Evolutionary conservation across 306 rosid genomes (phyloP), one percentile per base, ranked within the genome.

Genomic region (Chamaecrista fasciculata): DNA sequence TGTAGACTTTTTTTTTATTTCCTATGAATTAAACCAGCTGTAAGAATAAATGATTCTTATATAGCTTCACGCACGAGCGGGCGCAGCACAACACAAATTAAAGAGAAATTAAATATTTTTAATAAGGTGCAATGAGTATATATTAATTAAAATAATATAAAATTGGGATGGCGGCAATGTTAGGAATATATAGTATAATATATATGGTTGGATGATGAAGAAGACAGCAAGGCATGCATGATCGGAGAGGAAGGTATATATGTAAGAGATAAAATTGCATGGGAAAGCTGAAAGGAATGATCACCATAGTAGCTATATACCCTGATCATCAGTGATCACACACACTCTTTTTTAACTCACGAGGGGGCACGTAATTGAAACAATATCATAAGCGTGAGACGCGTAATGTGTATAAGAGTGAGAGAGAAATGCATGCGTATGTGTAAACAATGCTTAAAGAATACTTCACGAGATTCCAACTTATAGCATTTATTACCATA

Each of bases 401-500:
- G 86, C 86, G 96, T 92, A 88, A 84, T 79, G 88, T 66, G 78
- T 71, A 73, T 63, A 31, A 74, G 51, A 8, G 58, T 53, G 39
- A 70, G 58, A 49, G 76, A 68, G 59, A 70, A 75, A 68, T 69
- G 55, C 61, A 46, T 11, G 51, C 31, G 6, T 25, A 16, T 70
- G 19, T 29, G 19, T 50, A 50, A 67, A 69, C 67, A 29, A 3
- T 23, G 18, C 67, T 72, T 69, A 64, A 69, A 82, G 70, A 73
- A 63, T 79, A 81, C 93, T 82, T 93, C 98, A 93, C 98, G 96
- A 60, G 98, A 93, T 73, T 78, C 77, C 76, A 85, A 78, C 94
- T 70, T 71, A 58, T 50, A 16, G 79, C 97, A 90, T 90, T 93
- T 86, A 93, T 40, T 83, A n/a, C n/a, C n/a, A 18, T 39, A 33